Evolutionary conservation across 768 basidiomycete genomes (phyloP), one percentile per base, ranked within the genome.

Genomic region (Tricholoma matsutake): DNA sequence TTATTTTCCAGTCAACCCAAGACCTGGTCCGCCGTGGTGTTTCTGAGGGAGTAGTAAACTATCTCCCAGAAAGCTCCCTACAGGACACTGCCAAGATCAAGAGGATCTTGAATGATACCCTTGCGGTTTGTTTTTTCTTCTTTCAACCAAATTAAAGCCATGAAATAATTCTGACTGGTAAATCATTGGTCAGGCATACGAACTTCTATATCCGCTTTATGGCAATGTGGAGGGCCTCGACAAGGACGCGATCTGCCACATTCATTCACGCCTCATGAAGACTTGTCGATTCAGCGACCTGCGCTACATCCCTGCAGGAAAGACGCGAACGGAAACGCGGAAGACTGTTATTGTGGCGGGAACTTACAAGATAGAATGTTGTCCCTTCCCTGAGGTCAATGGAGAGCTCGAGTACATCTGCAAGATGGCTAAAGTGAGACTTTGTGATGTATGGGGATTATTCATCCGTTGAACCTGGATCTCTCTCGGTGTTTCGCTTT

Each of bases 211-310:
- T 11, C 60, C 47, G 32, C 32, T 71, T 51, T 56, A 55, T 49
- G 47, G 45, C 16, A 37, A 64, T 32, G 37, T 39, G 6, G 47
- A 65, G 6, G 28, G 35, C 3, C 58, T 72, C n/a, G 58, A 57
- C 45, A 59, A 63, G 20, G 62, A 63, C n/a, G 54, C 59, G 4
- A 62, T 73, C 51, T 71, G 71, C 57, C 54, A 58, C 18, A 70
- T 75, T 25, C 73, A 75, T 53, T 58, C 67, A 34, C 58, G 60
- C 25, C 58, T 75, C 28, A 72, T 73, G 72, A 69, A 65, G 58
- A 73, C 63, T 6, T 69, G 67, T 54, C 70, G 65, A 56, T 69
- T 71, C 51, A 47, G 59, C 25, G 54, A 60, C 29, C 51, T 37
- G 14, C 37, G 60, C 34, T 71, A 69, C 58, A 65, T 67, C 20